Evolutionary conservation across 148 eudicot genomes (phyloP), one percentile per base, ranked within the genome.

Genomic region (Diospyros kaki): DNA sequence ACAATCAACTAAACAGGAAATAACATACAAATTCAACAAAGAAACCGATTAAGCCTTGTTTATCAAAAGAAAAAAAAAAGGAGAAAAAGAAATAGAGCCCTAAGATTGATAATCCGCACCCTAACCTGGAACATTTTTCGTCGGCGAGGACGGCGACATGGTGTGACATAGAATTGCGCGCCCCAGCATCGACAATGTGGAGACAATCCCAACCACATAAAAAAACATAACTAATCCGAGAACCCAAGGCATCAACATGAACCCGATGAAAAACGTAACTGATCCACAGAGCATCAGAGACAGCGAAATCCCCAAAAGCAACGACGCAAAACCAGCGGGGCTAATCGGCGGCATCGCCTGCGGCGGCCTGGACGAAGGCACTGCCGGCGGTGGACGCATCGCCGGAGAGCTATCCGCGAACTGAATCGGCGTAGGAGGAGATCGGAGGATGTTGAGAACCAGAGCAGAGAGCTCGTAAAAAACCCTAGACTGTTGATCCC

Each of bases 221-320:
- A 95, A 84, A 14, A 90, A 82, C 86, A 95, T 82, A 52, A 90
- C 92, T 64, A 93, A 73, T 1, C 96, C 98, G 0, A 95, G 78
- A 3, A 93, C 99, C 99, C 98, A 95, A 1, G 99, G 99, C 86
- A 96, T 86, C 90, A 96, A 77, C 83, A 96, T 53, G 69, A 96
- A 91, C 11, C 99, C 99, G 0, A 96, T 83, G 14, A 91, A 93
- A 68, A 95, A 95, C 18, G 99, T 96, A 1, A 96, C 89, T 38
- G 94, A 96, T 18, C 99, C 99, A 78, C 99, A 93, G 0, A 96
- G 76, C 99, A 96, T 96, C 82, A 96, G 41, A 12, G 99, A 79
- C 64, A 93, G 50, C 28, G 99, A 91, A 2, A 96, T 81, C 68
- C 99, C 99, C 40, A 96, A 55, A 82, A 96, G 81, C 87, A 96